Evolutionary conservation across 2,329 filamentous ascomycete species (phyloP).

Genomic region (Fusarium chlamydosporum): DNA sequence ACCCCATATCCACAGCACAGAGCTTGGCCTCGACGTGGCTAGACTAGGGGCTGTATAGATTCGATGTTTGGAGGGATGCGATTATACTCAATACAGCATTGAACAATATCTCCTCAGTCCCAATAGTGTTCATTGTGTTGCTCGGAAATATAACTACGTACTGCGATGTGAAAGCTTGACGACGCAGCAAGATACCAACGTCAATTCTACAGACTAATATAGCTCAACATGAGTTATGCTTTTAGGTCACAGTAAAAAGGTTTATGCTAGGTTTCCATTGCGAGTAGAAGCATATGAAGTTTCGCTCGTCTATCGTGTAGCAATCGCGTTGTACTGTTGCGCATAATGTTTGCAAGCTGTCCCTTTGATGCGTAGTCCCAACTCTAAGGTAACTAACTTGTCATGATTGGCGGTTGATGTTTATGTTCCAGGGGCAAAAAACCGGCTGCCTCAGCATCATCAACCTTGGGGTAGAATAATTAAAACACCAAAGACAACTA

Average conservation of each 20-base stretch:
- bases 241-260: neutral
- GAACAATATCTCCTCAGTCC: neutral
- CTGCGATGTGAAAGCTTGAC: neutral
- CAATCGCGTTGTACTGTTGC: neutral
- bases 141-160: neutral
- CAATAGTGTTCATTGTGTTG: neutral
- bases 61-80: constrained; percentile 7
- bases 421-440: constrained; percentile 33
- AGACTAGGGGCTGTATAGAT: constrained; percentile 14
- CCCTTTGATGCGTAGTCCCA: constrained; percentile 22
- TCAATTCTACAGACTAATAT: neutral
- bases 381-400: constrained; percentile 7
- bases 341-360: constrained; percentile 30
- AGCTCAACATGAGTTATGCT: neutral
- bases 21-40: constrained; percentile 16
- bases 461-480: too few species aligned
- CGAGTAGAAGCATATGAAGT: neutral
- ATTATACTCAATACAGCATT: constrained; percentile 15
- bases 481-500: too few species aligned
- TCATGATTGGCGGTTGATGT: constrained; percentile 31
- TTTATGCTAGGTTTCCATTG: neutral
- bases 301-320: neutral
- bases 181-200: neutral
- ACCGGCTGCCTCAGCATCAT: too few species aligned
- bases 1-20: constrained; percentile 12